Percentiles rank a stretch among this genome's conserved stretches.
phyloP scores from a whole-genome alignment of 2,329 filamentous ascomycete genomes.

The Pseudogymnoascus sp. region DNA sequence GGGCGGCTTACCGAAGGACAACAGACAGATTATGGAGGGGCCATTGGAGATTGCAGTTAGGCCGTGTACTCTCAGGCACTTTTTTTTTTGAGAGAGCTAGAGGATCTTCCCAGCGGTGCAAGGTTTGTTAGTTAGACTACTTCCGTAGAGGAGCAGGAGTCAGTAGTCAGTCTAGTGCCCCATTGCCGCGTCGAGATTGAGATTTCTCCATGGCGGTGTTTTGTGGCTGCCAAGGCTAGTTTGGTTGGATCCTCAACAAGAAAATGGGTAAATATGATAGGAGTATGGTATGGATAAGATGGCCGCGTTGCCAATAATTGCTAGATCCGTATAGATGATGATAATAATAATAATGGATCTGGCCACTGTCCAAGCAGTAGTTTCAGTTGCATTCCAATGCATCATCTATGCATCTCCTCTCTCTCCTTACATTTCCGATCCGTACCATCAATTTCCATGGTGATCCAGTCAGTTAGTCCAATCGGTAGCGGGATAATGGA shows the following conservation, averaged over 20 bases:
- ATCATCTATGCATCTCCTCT: background rate
- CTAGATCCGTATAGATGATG: background rate
- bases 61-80: background rate
- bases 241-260: slow-evolving; percentile 8
- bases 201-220: background rate
- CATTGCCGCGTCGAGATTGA: background rate
- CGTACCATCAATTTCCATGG: background rate
- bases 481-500: background rate
- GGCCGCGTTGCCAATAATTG: background rate
- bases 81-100: background rate
- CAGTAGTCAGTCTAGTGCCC: background rate
- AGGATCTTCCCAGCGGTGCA: background rate
- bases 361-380: background rate
- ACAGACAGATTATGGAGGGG: background rate
- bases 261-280: background rate
- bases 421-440: background rate
- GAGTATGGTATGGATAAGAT: background rate
- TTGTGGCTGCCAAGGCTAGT: background rate
- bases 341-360: background rate
- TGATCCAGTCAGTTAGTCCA: background rate
- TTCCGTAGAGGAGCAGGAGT: background rate
- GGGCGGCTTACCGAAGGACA: background rate
- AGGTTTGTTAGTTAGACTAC: background rate
- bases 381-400: background rate
- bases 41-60: background rate